Evolutionary conservation across 179 eudicot species (phyloP), one percentile per base, ranked within the genome.

Genomic region (Kewa caespitosa): DNA sequence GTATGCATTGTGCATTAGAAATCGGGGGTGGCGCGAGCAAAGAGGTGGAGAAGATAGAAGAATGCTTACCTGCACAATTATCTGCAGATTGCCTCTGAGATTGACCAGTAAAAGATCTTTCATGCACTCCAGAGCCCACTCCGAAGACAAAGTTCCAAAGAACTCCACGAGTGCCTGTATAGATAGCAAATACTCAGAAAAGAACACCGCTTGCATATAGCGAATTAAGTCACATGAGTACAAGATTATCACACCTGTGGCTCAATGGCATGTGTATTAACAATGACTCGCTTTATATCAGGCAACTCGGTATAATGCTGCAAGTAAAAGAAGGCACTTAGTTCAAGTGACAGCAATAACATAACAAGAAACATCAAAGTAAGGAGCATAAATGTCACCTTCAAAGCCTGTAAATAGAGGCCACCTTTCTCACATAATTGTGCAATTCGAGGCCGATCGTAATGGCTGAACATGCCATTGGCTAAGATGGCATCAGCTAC

Each of bases 401-500:
- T 70, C 13, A 86, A 80, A 52, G 89, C 86, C 78, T 84, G 89
- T 74, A 86, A 62, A 75, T 76, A 86, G 65, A 84, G 63, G 69
- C 89, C 87, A 76, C 74, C 87, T 73, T 86, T 86, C 65, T 86
- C 89, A 81, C 87, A 86, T 22, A 86, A 85, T 74, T 86, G 89
- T 22, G 80, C 89, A 62, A 86, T 66, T 25, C 89, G 83, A 0
- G 89, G 85, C 28, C 89, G 89, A 77, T 86, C 89, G 63, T 86
- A 86, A 79, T 86, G 87, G 73, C 85, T 86, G 76, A 86, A 86
- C 89, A 86, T 86, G 59, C 89, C 89, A 73, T 86, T 86, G 18
- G 89, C 78, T 81, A 86, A 79, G 38, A 86, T 86, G 33, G 89
- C 89, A 88, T 95, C 99, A 1, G 99, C 99, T 60, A 96, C 99